Evolutionary conservation across 768 basidiomycete genomes (phyloP).

Genomic region (Boletus coccyginus): DNA sequence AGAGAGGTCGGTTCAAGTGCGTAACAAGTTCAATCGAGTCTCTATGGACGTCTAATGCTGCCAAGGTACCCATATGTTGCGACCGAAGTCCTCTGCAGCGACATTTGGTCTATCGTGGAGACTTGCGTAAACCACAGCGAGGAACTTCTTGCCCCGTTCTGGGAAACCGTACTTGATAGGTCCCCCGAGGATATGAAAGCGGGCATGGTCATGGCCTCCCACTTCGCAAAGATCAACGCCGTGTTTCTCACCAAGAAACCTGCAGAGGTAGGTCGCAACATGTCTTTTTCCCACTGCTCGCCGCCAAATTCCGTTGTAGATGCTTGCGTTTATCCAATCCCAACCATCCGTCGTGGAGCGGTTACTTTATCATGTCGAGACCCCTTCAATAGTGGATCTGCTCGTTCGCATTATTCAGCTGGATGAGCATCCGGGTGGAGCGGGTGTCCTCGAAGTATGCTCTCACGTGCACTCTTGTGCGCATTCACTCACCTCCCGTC

Average conservation of each 20-base stretch:
- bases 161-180: conserved; percentile 83
- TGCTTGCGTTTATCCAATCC: conserved; percentile 86
- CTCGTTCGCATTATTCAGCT: conserved; percentile 87
- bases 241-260: conserved; percentile 87
- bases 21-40: conserved; percentile 27
- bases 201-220: conserved; percentile 82
- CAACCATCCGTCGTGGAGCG: conserved; percentile 81
- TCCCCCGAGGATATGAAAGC: conserved; percentile 85
- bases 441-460: conserved; percentile 86
- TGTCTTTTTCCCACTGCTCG: conserved; percentile 17
- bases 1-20: conserved; percentile 79
- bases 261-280: conserved; percentile 62
- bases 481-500: conserved; percentile 29
- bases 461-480: conserved; percentile 30
- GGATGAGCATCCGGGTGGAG: conserved; percentile 78
- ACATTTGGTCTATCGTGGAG: conserved; percentile 93
- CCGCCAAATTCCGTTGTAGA: conserved; percentile 48
- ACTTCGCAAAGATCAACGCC: conserved; percentile 93
- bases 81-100: conserved; percentile 93
- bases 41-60: conserved; percentile 5
- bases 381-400: conserved; percentile 88
- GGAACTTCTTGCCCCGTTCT: conserved; percentile 81
- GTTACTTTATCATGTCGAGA: conserved; percentile 81
- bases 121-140: conserved; percentile 73
- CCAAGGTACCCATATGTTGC: conserved; percentile 87